Evolutionary conservation across 495 filamentous ascomycete species (phyloP), one percentile per base, ranked within the genome.

Genomic region (Aspergillus bertholletiae): DNA sequence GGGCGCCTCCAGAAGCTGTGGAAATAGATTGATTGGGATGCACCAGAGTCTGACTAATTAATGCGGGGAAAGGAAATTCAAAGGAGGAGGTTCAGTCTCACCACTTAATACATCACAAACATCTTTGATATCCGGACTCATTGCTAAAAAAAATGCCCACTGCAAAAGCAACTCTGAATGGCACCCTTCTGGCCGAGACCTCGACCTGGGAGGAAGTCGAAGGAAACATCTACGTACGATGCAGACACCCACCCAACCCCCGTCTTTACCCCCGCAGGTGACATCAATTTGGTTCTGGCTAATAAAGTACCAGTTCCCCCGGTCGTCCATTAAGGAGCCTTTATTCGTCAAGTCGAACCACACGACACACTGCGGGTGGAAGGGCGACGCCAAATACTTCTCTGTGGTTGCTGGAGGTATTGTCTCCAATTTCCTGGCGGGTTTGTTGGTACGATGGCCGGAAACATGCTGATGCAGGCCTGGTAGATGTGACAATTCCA

Each of bases 321-420:
- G 55, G 3, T 60, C 62, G 0, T 37, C 68, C 0, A 59, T 73
- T 18, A 71, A 83, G 35, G 72, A 80, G 54, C 65, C 68, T 2
- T 61, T 73, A 27, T 72, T 86, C 58, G 69, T 69, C 46, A 70
- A 74, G 46, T 74, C 80, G 9, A 65, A 80, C 20, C 75, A 73
- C 11, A 71, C 67, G 24, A 88, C 84, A 0, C 54, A 71, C 45
- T 90, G 87, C 63, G 72, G 76, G 1, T 89, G 86, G 86, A 90
- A 90, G 59, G 87, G 87, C n/a, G 67, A 76, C 30, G 83, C 85
- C 1, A 79, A 74, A 8, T 90, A 89, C 62, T 89, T 88, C 65
- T 82, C 75, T 13, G 68, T 90, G 51, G 75, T 75, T 15, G 73
- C 80, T 23, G 78, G 81, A 55, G 83, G 83, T 83, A 57, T 26